Base-by-base conservation (phyloP, 2,329 filamentous ascomycete species). In the Aspergillus pseudoglaucus region DNA sequence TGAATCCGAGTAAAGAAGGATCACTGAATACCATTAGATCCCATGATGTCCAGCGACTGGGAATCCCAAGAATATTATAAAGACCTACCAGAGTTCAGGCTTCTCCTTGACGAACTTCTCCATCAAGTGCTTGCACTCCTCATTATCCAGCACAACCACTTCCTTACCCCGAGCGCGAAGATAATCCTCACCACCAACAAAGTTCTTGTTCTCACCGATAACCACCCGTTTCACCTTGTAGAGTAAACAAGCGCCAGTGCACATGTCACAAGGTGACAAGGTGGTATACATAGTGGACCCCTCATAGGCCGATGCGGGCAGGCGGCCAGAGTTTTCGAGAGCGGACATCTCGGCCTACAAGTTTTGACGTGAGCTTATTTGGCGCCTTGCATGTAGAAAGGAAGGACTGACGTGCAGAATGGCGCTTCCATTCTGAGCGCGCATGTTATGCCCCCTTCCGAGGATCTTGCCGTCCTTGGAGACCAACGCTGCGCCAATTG, bases 281-380 rank as follows among this genome's bases (percentile, higher is more conserved):
- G 86, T 89, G 2, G 87, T 90, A 69, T 87, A 90, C 84, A 90
- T 89, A n/a, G 85, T 90, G 32, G 83, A 79, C 25, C 82, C 83
- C 55, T 77, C 76, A 66, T 89, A 90, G 5, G 78, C 77, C 1
- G 79, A 79, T 14, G 84, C 85, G 27, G 84, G 82, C 18, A 88
- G 77, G 35, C 86, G 80, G 41, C 86, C 86, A 0, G 85, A 84
- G 65, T 85, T 83, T 62, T 87, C 83, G 35, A 90, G 75, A n/a
- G 84, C 81, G 15, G 85, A 82, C 17, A 85, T 90, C 65, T 90
- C 87, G 54, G 81, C 87, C 84, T 89, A 55, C 9, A 33, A 45
- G 6, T 23, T 23, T 23, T 35, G 41, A 44, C 25, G 25, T 43
- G 12, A 43, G 41, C 18, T 20, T 17, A 41, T 18, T n/a, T 17